These are phyloP conservation scores for Stellera chamaejasme DNA, from an alignment of 345 rosid genomes.

Conservation along the genomic window DNA sequence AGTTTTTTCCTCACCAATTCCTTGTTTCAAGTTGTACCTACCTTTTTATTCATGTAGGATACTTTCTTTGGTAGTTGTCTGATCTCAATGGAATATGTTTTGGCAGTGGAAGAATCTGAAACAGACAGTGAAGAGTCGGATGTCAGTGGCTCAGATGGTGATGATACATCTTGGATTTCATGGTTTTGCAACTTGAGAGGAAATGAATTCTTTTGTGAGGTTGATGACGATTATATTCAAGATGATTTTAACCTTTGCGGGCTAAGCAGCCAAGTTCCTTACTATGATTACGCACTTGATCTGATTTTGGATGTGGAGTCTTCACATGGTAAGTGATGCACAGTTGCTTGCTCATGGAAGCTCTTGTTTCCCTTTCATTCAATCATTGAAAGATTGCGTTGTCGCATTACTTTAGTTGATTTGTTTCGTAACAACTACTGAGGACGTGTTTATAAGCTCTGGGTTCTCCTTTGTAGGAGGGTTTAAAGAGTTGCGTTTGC, in stretches of 20 bases:
- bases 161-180: conserved; percentile 93
- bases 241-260: conserved; percentile 98
- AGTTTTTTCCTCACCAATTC: too few relatives aligned
- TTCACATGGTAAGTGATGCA: conserved; percentile 61
- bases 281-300: conserved; percentile 91
- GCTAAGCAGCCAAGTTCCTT: conserved; percentile 94
- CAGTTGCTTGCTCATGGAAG: too few relatives aligned
- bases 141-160: conserved; percentile 90
- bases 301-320: conserved; percentile 85
- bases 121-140: conserved; percentile 21
- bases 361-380: too few relatives aligned
- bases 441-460: not conserved
- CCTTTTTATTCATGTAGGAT: too few relatives aligned
- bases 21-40: too few relatives aligned
- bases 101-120: conserved; percentile 16
- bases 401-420: too few relatives aligned
- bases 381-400: too few relatives aligned
- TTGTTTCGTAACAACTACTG: not conserved
- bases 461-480: not conserved
- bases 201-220: conserved; percentile 94
- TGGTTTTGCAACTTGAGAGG: conserved; percentile 98
- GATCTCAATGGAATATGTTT: not conserved
- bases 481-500: not conserved
- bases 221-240: conserved; percentile 92
- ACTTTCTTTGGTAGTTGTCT: too few relatives aligned